Evolutionary conservation across 78 protist genomes (phyloP).

Genomic region (Dictyostelium intermedium): DNA sequence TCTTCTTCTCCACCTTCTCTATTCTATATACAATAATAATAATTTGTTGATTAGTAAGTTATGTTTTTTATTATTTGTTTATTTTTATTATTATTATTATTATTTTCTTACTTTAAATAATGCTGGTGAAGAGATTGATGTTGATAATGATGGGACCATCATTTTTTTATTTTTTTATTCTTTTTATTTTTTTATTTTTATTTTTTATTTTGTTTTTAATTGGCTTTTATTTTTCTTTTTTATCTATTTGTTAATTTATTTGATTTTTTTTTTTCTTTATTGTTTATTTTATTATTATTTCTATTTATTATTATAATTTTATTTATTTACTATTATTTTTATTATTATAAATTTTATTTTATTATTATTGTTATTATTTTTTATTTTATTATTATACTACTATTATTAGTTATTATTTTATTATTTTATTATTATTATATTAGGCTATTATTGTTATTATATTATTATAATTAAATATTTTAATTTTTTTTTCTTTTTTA

Average conservation of each 20-base stretch:
- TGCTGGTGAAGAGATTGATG: constrained; percentile 67
- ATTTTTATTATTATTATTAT: not conserved
- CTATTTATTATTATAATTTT: no score
- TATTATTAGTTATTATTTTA: no score
- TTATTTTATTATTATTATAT: no score
- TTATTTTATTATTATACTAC: no score
- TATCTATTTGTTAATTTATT: not conserved
- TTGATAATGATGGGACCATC: constrained; percentile 70
- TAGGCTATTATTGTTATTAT: not conserved
- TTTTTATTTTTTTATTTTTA: not conserved
- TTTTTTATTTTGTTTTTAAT: not conserved
- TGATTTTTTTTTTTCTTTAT: no score
- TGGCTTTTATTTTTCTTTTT: not conserved
- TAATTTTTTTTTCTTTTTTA: no score
- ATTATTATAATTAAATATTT: no score
- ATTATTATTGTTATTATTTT: no score
- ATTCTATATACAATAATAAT: not conserved
- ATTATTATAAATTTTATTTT: no score
- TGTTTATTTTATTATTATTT: no score
- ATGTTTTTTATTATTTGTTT: not conserved
- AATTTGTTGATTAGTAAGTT: not conserved
- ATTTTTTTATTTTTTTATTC: not conserved
- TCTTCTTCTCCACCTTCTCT: not conserved
- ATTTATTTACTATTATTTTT: no score
- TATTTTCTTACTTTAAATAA: constrained; percentile 33